These are phyloP conservation scores for Apiospora saccharicola DNA, from an alignment of 2,329 filamentous ascomycete genomes.

Conservation along the genomic window DNA sequence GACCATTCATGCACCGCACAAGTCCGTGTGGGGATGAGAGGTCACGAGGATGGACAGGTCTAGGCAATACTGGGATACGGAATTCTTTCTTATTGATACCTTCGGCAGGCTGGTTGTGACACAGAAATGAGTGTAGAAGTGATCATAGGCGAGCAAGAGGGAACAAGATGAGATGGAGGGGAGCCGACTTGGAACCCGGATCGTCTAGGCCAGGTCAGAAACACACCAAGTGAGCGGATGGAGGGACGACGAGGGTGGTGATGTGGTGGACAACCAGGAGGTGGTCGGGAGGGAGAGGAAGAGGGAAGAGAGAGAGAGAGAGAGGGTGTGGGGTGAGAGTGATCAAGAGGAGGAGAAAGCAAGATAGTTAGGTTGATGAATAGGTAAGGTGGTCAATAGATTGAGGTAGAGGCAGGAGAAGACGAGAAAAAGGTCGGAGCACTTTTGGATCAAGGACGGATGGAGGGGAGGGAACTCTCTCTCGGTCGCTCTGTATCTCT, in stretches of 20 bases:
- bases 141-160: background rate
- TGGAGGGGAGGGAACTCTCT: slow-evolving; percentile 16
- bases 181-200: background rate
- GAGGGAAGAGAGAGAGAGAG: slow-evolving; percentile 25
- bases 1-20: slow-evolving; percentile 20
- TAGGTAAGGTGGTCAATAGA: slow-evolving; percentile 17
- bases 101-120: slow-evolving; percentile 13
- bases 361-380: slow-evolving; percentile 21
- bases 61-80: slow-evolving; percentile 22
- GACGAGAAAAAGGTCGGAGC: slow-evolving; percentile 22
- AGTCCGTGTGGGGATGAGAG: slow-evolving; percentile 11
- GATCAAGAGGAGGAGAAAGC: slow-evolving; percentile 21
- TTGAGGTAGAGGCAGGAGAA: slow-evolving; percentile 21
- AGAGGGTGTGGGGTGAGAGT: slow-evolving; percentile 22
- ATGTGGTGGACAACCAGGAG: background rate
- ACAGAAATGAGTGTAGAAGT: slow-evolving; percentile 7
- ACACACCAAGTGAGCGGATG: slow-evolving; percentile 5
- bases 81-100: slow-evolving; percentile 22
- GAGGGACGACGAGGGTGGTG: slow-evolving; percentile 8
- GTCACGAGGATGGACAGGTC: slow-evolving; percentile 17
- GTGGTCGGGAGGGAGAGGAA: background rate
- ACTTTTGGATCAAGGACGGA: background rate
- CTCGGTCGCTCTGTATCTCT: background rate
- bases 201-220: slow-evolving; percentile 5
- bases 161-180: slow-evolving; percentile 4